Conservation (phyloP, 768 basidiomycete species). For the Trametopsis cervina region DNA sequence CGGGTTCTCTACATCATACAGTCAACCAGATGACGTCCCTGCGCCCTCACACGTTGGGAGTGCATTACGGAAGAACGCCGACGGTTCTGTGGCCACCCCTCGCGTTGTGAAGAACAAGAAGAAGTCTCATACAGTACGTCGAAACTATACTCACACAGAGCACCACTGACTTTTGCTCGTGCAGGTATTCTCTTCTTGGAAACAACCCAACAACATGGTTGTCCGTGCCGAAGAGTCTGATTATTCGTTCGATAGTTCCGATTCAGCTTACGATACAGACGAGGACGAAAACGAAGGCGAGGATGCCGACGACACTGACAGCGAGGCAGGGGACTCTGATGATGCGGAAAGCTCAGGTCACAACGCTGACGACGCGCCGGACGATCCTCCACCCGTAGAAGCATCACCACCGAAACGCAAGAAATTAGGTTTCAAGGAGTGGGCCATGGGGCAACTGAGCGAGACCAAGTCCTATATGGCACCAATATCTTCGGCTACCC, state of each 20-base stretch:
- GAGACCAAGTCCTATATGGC: slow-evolving; percentile 36
- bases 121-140: slow-evolving; percentile 38
- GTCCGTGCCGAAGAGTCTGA: slow-evolving; percentile 34
- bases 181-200: slow-evolving; percentile 48
- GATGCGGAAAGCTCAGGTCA: slow-evolving; percentile 16
- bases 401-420: slow-evolving; percentile 32
- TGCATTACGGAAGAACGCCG: slow-evolving; percentile 57
- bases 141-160: no score
- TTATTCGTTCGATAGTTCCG: slow-evolving; percentile 74
- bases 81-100: slow-evolving; percentile 52
- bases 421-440: slow-evolving; percentile 70
- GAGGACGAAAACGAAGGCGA: slow-evolving; percentile 20
- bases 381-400: slow-evolving; percentile 13
- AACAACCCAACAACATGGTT: slow-evolving; percentile 23
- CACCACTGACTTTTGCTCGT: no score
- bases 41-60: slow-evolving; percentile 40
- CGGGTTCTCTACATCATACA: slow-evolving; percentile 12
- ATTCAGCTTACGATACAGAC: slow-evolving; percentile 54
- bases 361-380: slow-evolving; percentile 11
- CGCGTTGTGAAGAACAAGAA: slow-evolving; percentile 36
- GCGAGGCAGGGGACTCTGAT: slow-evolving; percentile 11
- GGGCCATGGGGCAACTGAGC: slow-evolving; percentile 79
- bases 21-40: slow-evolving; percentile 16
- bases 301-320: slow-evolving; percentile 15
- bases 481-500: slow-evolving; percentile 6